Evolutionary conservation across 495 filamentous ascomycete genomes (phyloP), one percentile per base, ranked within the genome.

Genomic region (Cladorrhinum samala): DNA sequence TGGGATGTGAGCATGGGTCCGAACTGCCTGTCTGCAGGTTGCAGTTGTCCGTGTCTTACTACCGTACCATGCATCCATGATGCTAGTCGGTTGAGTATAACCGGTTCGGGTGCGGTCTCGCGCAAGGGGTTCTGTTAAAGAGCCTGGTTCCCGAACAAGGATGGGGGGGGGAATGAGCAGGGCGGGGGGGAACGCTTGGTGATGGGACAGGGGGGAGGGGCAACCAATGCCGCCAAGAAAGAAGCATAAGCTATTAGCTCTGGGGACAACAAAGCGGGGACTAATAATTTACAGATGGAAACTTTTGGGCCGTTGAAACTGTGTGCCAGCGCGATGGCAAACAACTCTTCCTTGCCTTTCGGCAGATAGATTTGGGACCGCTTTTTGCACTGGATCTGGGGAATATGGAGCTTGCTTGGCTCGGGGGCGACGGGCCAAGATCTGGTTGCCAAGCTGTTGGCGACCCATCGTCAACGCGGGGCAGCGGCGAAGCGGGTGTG

Each of bases 321-420:
- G n/a, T n/a, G 21, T 30, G 24, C 9, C 45, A 47, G 17, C 20
- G 23, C 42, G 18, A 45, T 23, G 23, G 23, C 13, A 24, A 19
- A 8, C 23, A 1, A 6, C 1, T n/a, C 2, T 47, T 47, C 16
- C 45, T 36, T 47, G 23, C 18, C 21, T 43, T 37, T 56, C 54
- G 49, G 54, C 54, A 56, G 48, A 52, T 56, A 51, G 36, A 48
- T 48, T 52, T 52, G 42, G 37, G 48, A 18, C 42, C 48, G 21
- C 46, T 19, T 30, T 43, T 42, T 45, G 39, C 30, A 47, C 0
- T 33, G 21, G 30, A 47, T 47, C 45, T 47, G 45, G 45, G 45
- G 21, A 40, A 25, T 23, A 18, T 17, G 30, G 30, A 27, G 27
- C 6, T 11, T 11, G 5, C 27, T 33, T 33, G 27, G 27, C 27